Base-by-base conservation (phyloP, 106 monocot species). In the Acorus gramineus region DNA sequence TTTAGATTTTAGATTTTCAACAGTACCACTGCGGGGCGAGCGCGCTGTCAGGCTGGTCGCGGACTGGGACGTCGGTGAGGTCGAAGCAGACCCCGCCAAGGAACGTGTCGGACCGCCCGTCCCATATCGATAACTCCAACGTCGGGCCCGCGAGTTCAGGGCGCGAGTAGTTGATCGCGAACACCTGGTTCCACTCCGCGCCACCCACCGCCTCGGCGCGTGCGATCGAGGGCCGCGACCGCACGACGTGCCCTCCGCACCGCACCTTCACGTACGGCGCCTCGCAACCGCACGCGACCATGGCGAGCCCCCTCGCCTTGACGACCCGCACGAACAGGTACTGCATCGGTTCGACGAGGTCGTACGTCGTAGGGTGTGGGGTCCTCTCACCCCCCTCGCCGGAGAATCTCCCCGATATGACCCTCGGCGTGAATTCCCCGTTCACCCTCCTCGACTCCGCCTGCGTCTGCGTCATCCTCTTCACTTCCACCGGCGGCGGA, bases 51-150 rank as follows among this genome's bases (percentile, higher is more conserved):
- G 91, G 91, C 56, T 83, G 73, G 47, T 98, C 96, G 4, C 96
- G 66, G 59, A 98, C 79, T 2, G 91, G 91, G 44, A 91, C 91
- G 63, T 91, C 96, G 46, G 91, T 85, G 62, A 98, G 79, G 60
- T 98, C 87, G 72, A 98, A 91, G 79, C 96, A 98, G 13, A 98
- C 87, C 46, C 96, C 96, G n/a, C 91, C 96, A 47, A 98, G 71
- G 63, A 98, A 91, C 2, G 53, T 52, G 13, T 3, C 54, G 3
- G 69, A 59, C 6, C 74, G 69, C 11, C 76, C 82, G 56, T 85
- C 82, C 85, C 83, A 88, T 2, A 83, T 65, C 0, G 87, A 91
- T 47, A 98, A 85, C 66, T 98, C 87, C 53, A 98, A 60, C 42
- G 80, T 87, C 43, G 87, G 28, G 49, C 28, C 28, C 28, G 28